Evolutionary conservation across 1,139 yeast genomes (phyloP).

Genomic region (Magnusiomyces ingens): DNA sequence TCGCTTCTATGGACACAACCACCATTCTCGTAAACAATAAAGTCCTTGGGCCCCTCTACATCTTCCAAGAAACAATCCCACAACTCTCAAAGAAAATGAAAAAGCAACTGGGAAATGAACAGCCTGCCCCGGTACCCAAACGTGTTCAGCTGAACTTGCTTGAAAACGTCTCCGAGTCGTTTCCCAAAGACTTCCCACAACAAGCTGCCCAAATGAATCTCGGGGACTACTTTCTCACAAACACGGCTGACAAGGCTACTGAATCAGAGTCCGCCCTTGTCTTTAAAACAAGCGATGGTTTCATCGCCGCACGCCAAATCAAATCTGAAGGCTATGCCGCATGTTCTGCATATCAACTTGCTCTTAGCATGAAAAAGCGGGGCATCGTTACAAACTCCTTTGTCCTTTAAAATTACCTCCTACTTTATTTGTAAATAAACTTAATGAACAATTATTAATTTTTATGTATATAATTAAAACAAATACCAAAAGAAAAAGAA

Average conservation of each 20-base stretch:
- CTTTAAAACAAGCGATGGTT: slow-evolving; percentile 17
- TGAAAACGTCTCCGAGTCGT: slow-evolving; percentile 6
- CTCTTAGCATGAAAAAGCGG: slow-evolving; percentile 15
- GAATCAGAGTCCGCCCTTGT: slow-evolving; percentile 11
- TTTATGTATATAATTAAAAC: neutral
- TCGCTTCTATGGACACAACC: slow-evolving; percentile 39
- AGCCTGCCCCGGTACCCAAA: slow-evolving; percentile 4
- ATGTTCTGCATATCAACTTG: slow-evolving; percentile 15
- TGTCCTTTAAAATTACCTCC: neutral
- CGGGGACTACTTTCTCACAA: slow-evolving; percentile 10
- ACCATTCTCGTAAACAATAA: slow-evolving; percentile 42
- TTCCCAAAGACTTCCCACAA: neutral
- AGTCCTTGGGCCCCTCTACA: slow-evolving; percentile 54
- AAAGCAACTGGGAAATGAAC: slow-evolving; percentile 6
- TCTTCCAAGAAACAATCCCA: slow-evolving; percentile 37
- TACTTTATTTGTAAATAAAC: neutral
- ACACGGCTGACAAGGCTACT: neutral
- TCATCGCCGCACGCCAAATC: slow-evolving; percentile 12
- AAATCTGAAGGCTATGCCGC: slow-evolving; percentile 14
- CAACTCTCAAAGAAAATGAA: slow-evolving; percentile 16
- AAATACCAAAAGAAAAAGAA: neutral
- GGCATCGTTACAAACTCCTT: slow-evolving; percentile 14
- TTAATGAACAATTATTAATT: neutral
- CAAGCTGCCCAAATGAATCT: neutral
- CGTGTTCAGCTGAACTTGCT: slow-evolving; percentile 12